Evolutionary conservation across 352 stramenopile genomes (phyloP), one percentile per base, ranked within the genome.

Genomic region (Phytophthora uliginosa): DNA sequence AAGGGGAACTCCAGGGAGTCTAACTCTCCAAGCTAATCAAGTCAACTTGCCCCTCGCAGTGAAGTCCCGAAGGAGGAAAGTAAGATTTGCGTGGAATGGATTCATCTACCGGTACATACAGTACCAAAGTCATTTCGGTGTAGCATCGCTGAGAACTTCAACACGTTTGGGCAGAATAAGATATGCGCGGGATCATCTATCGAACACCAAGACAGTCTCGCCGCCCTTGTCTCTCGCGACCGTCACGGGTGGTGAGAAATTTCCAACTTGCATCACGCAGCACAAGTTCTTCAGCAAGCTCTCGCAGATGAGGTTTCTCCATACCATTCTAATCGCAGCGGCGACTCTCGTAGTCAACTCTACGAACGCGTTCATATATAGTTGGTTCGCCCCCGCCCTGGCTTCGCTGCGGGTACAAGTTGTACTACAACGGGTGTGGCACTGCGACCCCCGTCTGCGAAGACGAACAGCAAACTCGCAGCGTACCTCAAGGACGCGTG

Each of bases 51-150:
- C 2, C 24, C 24, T 26, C 24, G 24, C 24, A 26, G 24, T 26
- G 24, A 26, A 26, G 24, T 26, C 24, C 24, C 24, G 24, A 26
- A 26, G 24, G 24, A 26, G 24, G 24, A 26, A 26, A 26, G 24
- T 6, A 17, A 28, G 51, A 69, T 62, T 69, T 69, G 51, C 62
- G 48, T 68, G 48, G 34, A 50, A 63, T 62, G 15, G 17, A 26
- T 31, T 62, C 62, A 61, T 62, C 61, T 61, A 28, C 26, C n/a
- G n/a, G n/a, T n/a, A n/a, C n/a, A 28, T 3, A 62, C 51, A 47
- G 26, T 28, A 4, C 26, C 2, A 28, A 28, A 28, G 26, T 4
- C 26, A 55, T 69, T 62, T 62, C 62, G 38, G 36, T 69, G 62
- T 31, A 12, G 28, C 34, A 40, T 50, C 38, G 38, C 38, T 4